These are phyloP conservation scores for Choiromyces venosus DNA, from an alignment of 495 filamentous ascomycete genomes.

Conservation along the genomic window DNA sequence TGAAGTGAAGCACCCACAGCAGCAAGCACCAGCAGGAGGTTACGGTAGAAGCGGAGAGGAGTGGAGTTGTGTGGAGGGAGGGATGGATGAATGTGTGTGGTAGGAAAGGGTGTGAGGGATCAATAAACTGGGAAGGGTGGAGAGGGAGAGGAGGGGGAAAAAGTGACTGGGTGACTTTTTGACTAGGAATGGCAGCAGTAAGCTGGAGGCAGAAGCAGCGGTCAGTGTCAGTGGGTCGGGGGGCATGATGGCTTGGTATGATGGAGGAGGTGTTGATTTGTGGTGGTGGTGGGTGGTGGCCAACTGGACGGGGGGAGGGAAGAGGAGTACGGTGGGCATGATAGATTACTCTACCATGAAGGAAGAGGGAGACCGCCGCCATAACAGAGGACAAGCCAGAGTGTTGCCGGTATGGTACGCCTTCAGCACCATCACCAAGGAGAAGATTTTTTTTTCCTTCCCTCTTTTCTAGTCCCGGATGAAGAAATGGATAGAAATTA, in stretches of 20 bases:
- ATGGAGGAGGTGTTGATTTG: not conserved
- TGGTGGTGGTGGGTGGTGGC: not conserved
- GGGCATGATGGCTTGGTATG: not conserved
- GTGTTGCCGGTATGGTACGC: not conserved
- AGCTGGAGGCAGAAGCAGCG: not conserved
- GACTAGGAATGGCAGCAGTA: not conserved
- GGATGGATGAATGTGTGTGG: not conserved
- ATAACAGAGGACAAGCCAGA: not conserved
- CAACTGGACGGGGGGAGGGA: not conserved
- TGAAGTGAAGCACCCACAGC: not conserved
- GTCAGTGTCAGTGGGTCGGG: not conserved
- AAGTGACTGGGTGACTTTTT: constrained; percentile 3
- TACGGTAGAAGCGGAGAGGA: not conserved
- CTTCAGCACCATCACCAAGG: not conserved
- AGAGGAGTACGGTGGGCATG: not conserved
- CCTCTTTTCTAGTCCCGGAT: not conserved
- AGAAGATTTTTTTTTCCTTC: not conserved
- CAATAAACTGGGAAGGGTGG: not conserved
- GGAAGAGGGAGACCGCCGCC: not conserved
- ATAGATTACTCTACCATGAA: not conserved
- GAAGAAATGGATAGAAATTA: not conserved
- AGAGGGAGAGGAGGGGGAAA: not conserved
- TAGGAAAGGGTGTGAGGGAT: not conserved
- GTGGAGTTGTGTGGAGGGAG: not conserved
- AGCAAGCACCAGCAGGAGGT: not conserved